Evolutionary conservation across 345 rosid genomes (phyloP), one percentile per base, ranked within the genome.

Genomic region (Arabidopsis suecica): DNA sequence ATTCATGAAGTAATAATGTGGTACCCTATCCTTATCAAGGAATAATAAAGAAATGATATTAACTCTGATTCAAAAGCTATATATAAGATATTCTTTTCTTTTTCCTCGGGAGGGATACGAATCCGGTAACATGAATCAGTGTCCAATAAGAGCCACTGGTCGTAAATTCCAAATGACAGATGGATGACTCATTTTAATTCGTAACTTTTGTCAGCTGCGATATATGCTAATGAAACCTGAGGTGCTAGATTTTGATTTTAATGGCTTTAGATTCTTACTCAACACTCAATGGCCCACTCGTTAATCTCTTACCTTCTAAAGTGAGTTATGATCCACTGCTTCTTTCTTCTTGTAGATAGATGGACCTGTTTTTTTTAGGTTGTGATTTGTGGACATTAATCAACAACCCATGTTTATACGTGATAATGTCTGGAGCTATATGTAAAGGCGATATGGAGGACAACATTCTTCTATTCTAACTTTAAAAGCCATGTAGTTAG

Each of bases 261-360:
- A 20, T 60, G 73, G 62, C 18, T 67, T 67, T 28, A 66, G 61
- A 58, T 58, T 58, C 38, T 18, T 18, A 54, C 44, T n/a, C 28
- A 9, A 67, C 33, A 49, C 28, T 49, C 53, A 8, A 33, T 48
- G 73, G 68, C 67, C 67, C 68, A 61, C 55, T 58, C 61, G 11
- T 20, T 66, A 18, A 74, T 66, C 41, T 57, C 38, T 60, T 16
- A 38, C 11, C 47, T 20, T 4, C 40, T 58, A 36, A 28, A 49
- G 12, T 25, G 32, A 5, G 42, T 65, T 65, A 74, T 37, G 59
- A 74, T 65, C 65, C 72, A 45, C 65, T 65, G 28, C 56, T 45
- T 73, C 41, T 42, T 47, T 28, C 23, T 47, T 67, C 62, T 30
- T 75, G 61, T 65, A 51, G 67, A 74, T 74, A 74, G 68, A 66